phyloP scores from a whole-genome alignment of 352 stramenopile species.

The Phytophthora cactorum region DNA sequence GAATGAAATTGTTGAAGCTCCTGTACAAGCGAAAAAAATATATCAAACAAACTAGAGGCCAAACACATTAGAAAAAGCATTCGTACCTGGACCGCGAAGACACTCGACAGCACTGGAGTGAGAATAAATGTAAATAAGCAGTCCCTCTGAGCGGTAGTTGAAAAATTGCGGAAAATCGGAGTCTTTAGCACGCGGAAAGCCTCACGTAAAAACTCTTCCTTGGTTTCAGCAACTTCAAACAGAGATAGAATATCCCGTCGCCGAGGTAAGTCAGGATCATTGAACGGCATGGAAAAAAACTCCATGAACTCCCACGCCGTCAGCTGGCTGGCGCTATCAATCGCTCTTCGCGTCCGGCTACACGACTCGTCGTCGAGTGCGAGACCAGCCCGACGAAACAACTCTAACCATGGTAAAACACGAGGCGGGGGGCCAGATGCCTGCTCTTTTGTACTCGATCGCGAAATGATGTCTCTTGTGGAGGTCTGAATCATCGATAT shows the following conservation, averaged over 20 bases:
- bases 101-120: constrained; percentile 73
- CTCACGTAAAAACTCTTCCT: constrained; percentile 63
- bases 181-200: constrained; percentile 51
- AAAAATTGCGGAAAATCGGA: constrained; percentile 59
- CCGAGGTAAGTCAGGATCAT: constrained; percentile 57
- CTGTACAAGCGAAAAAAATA: constrained; percentile 33
- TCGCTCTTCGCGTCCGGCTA: constrained; percentile 40
- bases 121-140: constrained; percentile 72
- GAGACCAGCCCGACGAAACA: constrained; percentile 68
- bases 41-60: constrained; percentile 11
- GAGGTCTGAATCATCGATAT: constrained; percentile 30
- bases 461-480: constrained; percentile 31
- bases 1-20: constrained; percentile 69
- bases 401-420: constrained; percentile 70
- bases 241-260: constrained; percentile 69
- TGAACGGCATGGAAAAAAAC: constrained; percentile 85
- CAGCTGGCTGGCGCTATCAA: constrained; percentile 49
- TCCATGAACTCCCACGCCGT: constrained; percentile 81
- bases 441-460: constrained; percentile 23
- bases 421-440: constrained; percentile 29
- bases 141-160: constrained; percentile 36
- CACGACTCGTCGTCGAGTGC: constrained; percentile 61
- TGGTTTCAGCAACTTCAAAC: constrained; percentile 62
- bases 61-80: not conserved
- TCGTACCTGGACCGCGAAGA: constrained; percentile 82